Evolutionary conservation across 345 rosid species (phyloP).

Genomic region (Kandelia obovata): DNA sequence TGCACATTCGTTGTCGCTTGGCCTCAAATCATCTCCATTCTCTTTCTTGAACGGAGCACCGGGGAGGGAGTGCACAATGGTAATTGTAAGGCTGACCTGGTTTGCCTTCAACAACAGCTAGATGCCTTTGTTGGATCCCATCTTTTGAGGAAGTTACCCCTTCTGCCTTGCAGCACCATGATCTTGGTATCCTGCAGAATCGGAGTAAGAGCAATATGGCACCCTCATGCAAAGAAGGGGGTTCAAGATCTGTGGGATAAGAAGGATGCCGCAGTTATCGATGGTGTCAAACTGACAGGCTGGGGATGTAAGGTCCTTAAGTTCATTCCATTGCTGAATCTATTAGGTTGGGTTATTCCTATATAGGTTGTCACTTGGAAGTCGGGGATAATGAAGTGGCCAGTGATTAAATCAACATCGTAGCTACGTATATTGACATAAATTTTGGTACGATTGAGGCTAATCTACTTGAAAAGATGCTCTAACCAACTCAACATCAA

Average conservation of each 20-base stretch:
- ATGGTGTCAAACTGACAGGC: neutral
- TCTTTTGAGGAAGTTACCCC: constrained; percentile 5
- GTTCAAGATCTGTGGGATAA: neutral
- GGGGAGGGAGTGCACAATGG: constrained; percentile 27
- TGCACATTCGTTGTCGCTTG: constrained; percentile 31
- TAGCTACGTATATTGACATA: neutral
- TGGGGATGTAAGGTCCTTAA: neutral
- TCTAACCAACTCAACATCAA: neutral
- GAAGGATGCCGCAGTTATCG: constrained; percentile 1
- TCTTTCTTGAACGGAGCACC: constrained; percentile 24
- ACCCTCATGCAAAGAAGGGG: neutral
- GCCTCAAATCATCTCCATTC: neutral
- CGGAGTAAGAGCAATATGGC: constrained; percentile 16
- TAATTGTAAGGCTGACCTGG: constrained; percentile 19
- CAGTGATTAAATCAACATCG: constrained; percentile 1
- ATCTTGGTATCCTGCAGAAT: constrained; percentile 21
- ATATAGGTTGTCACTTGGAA: neutral
- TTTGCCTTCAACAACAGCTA: constrained; percentile 8
- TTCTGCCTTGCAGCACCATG: neutral
- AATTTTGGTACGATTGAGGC: constrained; percentile 9
- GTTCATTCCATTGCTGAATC: constrained; percentile 2
- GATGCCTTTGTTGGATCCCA: constrained; percentile 11
- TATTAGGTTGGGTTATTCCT: neutral
- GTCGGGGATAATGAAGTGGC: neutral
- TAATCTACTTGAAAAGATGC: neutral